Conservation (phyloP, 2,329 filamentous ascomycete species). For the Trichoderma afroharzianum region DNA sequence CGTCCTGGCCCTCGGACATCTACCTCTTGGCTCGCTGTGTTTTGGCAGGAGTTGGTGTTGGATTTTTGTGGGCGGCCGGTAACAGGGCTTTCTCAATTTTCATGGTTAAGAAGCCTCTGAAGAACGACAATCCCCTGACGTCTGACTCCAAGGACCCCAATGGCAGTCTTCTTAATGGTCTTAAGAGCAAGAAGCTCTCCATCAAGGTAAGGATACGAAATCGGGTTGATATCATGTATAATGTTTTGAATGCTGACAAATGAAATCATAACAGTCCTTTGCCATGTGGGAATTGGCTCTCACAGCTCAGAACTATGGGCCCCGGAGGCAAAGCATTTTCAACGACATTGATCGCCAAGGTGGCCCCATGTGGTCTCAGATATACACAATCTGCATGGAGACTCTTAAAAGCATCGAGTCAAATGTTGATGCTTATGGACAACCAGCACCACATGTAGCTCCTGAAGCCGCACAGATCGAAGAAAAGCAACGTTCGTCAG, state of each 20-base stretch:
- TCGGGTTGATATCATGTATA: not conserved
- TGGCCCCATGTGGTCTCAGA: conserved; percentile 77
- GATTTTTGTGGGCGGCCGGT: conserved; percentile 70
- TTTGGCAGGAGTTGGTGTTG: conserved; percentile 62
- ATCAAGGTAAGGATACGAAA: conserved; percentile 57
- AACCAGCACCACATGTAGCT: conserved; percentile 36
- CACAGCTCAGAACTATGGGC: conserved; percentile 70
- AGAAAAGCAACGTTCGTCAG: conserved; percentile 35
- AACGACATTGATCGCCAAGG: conserved; percentile 80
- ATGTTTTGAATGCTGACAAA: not conserved
- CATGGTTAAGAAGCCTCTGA: conserved; percentile 75
- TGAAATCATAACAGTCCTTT: conserved; percentile 54
- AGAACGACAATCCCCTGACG: conserved; percentile 80
- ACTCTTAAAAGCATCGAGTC: conserved; percentile 64
- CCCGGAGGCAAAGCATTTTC: conserved; percentile 78
- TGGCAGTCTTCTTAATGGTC: conserved; percentile 77
- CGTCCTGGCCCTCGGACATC: conserved; percentile 54
- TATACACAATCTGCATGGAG: conserved; percentile 65
- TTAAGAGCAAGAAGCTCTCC: conserved; percentile 78
- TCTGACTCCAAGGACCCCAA: conserved; percentile 86
- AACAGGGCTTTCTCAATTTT: conserved; percentile 78
- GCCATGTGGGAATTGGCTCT: conserved; percentile 87
- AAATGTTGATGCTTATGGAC: conserved; percentile 62
- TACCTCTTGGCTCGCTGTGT: conserved; percentile 55
- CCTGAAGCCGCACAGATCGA: conserved; percentile 30